These are phyloP conservation scores for Filobasidium floriforme DNA, from an alignment of 768 basidiomycete species.

Conservation along the genomic window DNA sequence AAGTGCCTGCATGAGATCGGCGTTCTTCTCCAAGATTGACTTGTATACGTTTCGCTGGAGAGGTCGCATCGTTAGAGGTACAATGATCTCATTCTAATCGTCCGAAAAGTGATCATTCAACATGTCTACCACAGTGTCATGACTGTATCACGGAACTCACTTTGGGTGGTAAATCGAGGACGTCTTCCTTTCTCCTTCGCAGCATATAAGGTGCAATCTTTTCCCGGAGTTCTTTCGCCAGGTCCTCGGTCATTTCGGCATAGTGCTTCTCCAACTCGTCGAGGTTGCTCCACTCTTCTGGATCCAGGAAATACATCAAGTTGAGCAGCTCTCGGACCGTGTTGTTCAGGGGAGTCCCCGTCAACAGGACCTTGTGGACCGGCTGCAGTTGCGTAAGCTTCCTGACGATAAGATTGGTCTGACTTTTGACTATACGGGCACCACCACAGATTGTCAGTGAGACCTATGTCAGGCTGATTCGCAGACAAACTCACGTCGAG, in stretches of 20 bases:
- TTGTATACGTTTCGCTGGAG: conserved; percentile 83
- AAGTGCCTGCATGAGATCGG: conserved; percentile 32
- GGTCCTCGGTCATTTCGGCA: conserved; percentile 67
- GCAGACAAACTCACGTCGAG: conserved; percentile 58
- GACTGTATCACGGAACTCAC: conserved; percentile 46
- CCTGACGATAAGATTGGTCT: conserved; percentile 68
- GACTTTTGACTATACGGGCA: conserved; percentile 74
- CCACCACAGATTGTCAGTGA: no score
- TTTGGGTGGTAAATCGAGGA: conserved; percentile 77
- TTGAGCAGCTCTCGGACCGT: conserved; percentile 95
- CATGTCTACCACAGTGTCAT: conserved; percentile 1
- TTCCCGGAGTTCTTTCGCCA: conserved; percentile 63
- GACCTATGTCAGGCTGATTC: conserved; percentile 19
- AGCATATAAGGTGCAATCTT: conserved; percentile 79
- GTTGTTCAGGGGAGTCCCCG: conserved; percentile 94
- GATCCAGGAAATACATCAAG: conserved; percentile 80
- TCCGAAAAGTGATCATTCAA: not conserved
- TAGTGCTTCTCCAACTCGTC: conserved; percentile 66
- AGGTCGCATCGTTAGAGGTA: conserved; percentile 78
- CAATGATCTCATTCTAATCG: conserved; percentile 48
- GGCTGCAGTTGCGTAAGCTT: conserved; percentile 71
- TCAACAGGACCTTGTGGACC: conserved; percentile 77
- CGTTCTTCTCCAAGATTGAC: conserved; percentile 63
- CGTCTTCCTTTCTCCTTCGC: conserved; percentile 86
- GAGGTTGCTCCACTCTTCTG: conserved; percentile 62